phyloP scores from a whole-genome alignment of 1,284 basidiomycete genomes.

The Agroathelia rolfsii region DNA sequence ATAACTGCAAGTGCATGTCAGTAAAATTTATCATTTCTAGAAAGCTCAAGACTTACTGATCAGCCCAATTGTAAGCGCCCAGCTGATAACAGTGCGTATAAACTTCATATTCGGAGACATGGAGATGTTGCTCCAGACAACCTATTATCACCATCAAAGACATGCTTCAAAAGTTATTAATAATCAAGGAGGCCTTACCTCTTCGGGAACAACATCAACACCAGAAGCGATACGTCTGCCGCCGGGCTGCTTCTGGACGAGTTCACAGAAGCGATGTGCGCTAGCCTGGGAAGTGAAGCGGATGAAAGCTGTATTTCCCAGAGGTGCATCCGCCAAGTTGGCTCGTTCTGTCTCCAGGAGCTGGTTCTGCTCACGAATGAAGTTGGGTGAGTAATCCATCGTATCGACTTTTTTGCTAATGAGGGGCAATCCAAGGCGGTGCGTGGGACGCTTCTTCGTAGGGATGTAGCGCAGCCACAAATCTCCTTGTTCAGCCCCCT shows the following conservation, averaged over 20 bases:
- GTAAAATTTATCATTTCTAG: slow-evolving; percentile 35
- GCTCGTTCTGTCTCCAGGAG: slow-evolving; percentile 41
- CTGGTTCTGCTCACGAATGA: slow-evolving; percentile 47
- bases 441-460: slow-evolving; percentile 64
- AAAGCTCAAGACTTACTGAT: slow-evolving; percentile 70
- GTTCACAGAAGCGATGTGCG: slow-evolving; percentile 79
- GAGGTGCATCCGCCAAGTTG: slow-evolving; percentile 41
- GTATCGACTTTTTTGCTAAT: slow-evolving; percentile 81
- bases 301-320: slow-evolving; percentile 85
- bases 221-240: slow-evolving; percentile 50
- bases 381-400: slow-evolving; percentile 81
- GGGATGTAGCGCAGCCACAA: slow-evolving; percentile 36
- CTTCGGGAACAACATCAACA: slow-evolving; percentile 75
- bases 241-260: slow-evolving; percentile 64
- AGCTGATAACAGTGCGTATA: slow-evolving; percentile 51
- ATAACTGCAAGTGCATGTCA: slow-evolving; percentile 1
- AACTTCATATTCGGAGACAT: too few relatives aligned
- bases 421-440: slow-evolving; percentile 64
- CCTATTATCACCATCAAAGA: too few relatives aligned
- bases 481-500: slow-evolving; percentile 21
- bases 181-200: too few relatives aligned
- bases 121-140: too few relatives aligned
- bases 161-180: too few relatives aligned
- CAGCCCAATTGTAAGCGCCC: slow-evolving; percentile 50
- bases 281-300: slow-evolving; percentile 92